Percentiles rank a stretch among this genome's conserved stretches.
Conservation (phyloP, 345 rosid genomes). For the Populus simonii region DNA sequence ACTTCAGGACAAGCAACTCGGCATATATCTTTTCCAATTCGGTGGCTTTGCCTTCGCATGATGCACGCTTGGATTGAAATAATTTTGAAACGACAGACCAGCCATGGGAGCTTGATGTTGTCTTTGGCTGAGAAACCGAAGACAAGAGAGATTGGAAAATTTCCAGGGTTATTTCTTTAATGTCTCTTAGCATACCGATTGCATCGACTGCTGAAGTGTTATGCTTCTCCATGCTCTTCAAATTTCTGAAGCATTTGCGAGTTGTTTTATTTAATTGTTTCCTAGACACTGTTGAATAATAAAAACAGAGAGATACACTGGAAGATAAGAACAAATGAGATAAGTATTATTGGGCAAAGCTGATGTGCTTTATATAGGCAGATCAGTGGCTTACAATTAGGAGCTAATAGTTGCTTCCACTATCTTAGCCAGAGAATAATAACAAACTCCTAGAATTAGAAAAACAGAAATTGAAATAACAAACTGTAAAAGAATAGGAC, state of each 20-base stretch:
- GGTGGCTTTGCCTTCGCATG: neutral
- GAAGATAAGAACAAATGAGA: too few species aligned
- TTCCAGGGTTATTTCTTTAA: neutral
- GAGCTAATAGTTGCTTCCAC: too few species aligned
- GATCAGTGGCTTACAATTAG: too few species aligned
- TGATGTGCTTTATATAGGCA: too few species aligned
- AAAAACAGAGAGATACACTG: too few species aligned
- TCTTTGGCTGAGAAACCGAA: neutral
- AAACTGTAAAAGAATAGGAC: too few species aligned
- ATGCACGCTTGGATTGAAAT: neutral
- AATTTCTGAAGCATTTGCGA: neutral
- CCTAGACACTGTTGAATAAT: too few species aligned
- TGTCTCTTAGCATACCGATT: neutral
- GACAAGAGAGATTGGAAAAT: neutral
- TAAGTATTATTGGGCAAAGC: too few species aligned
- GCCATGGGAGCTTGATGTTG: neutral
- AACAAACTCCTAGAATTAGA: too few species aligned
- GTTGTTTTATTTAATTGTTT: neutral
- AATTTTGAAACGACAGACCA: neutral
- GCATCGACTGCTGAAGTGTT: neutral
- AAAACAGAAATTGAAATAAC: too few species aligned
- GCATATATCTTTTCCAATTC: neutral
- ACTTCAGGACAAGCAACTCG: neutral
- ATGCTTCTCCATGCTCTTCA: slow-evolving; percentile 1
- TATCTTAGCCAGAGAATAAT: too few species aligned